Evolutionary conservation across 2,329 filamentous ascomycete genomes (phyloP).

Genomic region (Aspergillus candidus): DNA sequence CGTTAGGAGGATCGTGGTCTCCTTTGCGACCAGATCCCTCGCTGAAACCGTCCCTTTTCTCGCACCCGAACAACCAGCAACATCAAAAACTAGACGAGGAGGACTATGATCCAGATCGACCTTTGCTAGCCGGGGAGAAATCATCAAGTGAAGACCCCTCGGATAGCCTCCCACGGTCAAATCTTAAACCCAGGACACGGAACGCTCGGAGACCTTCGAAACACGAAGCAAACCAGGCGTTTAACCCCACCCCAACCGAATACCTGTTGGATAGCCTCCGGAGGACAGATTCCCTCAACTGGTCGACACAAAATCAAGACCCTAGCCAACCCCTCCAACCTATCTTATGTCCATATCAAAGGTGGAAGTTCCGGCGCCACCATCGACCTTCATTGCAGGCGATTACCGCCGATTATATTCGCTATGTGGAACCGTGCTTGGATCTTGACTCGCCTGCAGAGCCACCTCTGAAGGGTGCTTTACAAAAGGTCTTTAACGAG

Average conservation of each 20-base stretch:
- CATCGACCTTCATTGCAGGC: constrained; percentile 25
- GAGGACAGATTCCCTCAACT: constrained; percentile 5
- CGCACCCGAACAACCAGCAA: too few species aligned
- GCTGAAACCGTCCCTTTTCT: too few species aligned
- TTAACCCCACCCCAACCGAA: constrained; percentile 23
- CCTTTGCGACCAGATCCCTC: too few species aligned
- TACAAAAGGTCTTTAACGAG: constrained; percentile 30
- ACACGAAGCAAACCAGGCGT: background rate
- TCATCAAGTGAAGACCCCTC: background rate
- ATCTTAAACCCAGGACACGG: background rate
- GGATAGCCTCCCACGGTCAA: background rate
- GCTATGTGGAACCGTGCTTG: constrained; percentile 27
- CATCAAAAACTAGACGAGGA: too few species aligned
- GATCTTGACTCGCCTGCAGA: constrained; percentile 1
- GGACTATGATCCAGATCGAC: too few species aligned
- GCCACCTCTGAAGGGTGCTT: constrained; percentile 19
- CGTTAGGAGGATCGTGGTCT: too few species aligned
- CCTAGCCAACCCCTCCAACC: constrained; percentile 5
- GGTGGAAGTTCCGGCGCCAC: constrained; percentile 7
- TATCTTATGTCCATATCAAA: constrained; percentile 8
- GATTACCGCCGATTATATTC: constrained; percentile 36
- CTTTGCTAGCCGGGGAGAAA: too few species aligned
- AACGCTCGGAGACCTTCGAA: constrained; percentile 6
- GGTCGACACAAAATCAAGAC: constrained; percentile 3
- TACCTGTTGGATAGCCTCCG: constrained; percentile 27